Base-by-base conservation (phyloP, 108 stramenopile genomes). In the Skeletonema costatum region DNA sequence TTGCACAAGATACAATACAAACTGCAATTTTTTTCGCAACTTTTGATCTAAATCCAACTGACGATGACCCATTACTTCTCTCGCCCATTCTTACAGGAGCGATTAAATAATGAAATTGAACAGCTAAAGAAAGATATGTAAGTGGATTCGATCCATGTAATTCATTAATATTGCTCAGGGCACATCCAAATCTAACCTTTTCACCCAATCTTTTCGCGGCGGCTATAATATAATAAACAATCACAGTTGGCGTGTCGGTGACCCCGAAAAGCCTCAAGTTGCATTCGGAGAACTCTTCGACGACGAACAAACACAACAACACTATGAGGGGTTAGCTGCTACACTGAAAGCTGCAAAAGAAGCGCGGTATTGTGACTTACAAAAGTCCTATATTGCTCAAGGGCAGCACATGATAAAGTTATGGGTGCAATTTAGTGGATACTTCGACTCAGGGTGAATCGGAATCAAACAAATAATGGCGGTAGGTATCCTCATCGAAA, bases 321-420 rank as follows among this genome's bases (percentile, higher is more conserved):
- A 85, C 64, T 90, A 89, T 39, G 88, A 89, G 81, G 88, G 87
- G 13, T 59, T 90, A 70, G 87, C 87, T 25, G 89, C 87, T 7
- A 90, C 89, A 14, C 83, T 90, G 32, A 89, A 89, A 70, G 88
- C 88, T 32, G 89, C 89, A 17, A 87, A 87, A 84, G 56, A 89
- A 87, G 62, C 83, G 88, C 21, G 79, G 88, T 19, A 77, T 89
- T 35, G 87, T 90, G 21, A 83, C 87, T 17, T 89, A 87, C 76
- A 84, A 87, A 60, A 87, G 88, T 21, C 87, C 86, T 60, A 89
- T 90, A 78, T 78, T 90, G 8, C 85, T 90, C 65, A 90, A 90
- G 69, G 89, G 89, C n/a, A 12, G 89, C 87, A 48, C 89, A 90
- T 76, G 89, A 90, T 71, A 75, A 89, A 77, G 88, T 89, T n/a